These are phyloP conservation scores for Vitis riparia DNA, from an alignment of 164 flowering plant genomes.

Conservation along the genomic window DNA sequence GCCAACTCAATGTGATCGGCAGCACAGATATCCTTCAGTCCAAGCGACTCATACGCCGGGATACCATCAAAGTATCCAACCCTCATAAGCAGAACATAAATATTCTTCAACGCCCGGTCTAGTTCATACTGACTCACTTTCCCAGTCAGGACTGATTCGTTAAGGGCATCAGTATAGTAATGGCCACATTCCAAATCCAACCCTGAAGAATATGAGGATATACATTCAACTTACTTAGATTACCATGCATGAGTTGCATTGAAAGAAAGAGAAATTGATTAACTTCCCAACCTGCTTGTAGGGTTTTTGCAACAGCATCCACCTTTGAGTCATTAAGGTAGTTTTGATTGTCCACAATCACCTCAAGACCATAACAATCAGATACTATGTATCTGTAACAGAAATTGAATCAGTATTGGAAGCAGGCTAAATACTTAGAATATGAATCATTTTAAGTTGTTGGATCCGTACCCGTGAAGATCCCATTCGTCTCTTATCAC, in stretches of 20 bases:
- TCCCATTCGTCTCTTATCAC: neutral
- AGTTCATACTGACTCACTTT: neutral
- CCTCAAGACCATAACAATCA: too few species aligned
- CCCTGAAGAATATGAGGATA: neutral
- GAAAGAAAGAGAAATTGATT: too few species aligned
- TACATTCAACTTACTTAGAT: neutral
- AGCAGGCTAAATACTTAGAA: too few species aligned
- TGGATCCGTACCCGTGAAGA: constrained; percentile 1
- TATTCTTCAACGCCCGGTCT: neutral
- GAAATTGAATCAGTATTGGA: too few species aligned
- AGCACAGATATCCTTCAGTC: constrained; percentile 13
- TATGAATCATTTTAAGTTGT: too few species aligned
- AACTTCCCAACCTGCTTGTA: too few species aligned
- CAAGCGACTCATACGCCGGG: neutral
- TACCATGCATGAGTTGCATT: too few species aligned
- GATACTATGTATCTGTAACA: too few species aligned
- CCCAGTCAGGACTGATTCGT: constrained; percentile 1
- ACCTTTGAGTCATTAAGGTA: too few species aligned
- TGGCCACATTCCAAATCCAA: constrained; percentile 13
- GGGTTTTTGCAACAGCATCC: too few species aligned
- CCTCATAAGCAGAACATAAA: constrained; percentile 7
- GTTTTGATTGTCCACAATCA: too few species aligned
- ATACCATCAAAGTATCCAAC: constrained; percentile 21
- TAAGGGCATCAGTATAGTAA: neutral
- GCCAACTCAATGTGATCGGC: constrained; percentile 9